Base-by-base conservation (phyloP, 2,329 filamentous ascomycete genomes). In the Akanthomyces lecanii region DNA sequence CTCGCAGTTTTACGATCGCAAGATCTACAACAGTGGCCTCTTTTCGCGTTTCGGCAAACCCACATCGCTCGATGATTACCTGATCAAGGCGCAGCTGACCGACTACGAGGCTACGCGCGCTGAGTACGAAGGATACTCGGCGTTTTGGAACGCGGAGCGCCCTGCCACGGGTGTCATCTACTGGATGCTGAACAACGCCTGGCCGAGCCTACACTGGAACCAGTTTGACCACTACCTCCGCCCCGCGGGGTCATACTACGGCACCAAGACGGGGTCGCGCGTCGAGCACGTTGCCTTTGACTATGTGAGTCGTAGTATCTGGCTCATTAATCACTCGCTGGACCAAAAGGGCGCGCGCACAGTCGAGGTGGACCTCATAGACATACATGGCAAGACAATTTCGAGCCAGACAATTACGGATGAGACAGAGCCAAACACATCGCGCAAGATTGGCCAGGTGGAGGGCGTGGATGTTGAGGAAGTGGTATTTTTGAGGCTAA, bases 181-280 rank as follows among this genome's bases (percentile, higher is more conserved):
- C 73, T 89, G 86, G 86, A 88, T 89, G 85, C 71, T 88, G 60
- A 87, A 87, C 66, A 81, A 81, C 52, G 86, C 85, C 0, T 89
- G 85, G 85, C 86, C 86, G 0, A 82, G 79, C 61, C 73, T 89
- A 33, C 86, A 88, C 68, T 89, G 86, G 86, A 84, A 85, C 60
- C 72, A 87, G 6, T 87, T 87, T 69, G 86, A 88, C 67, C 85
- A 85, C 70, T 88, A 88, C 65, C 71, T 87, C 47, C 81, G 80
- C 25, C 81, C 85, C 0, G 81, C 79, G 0, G 86, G 84, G 0
- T 78, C 82, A 0, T 88, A 85, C 65, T 88, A 82, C 63, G 86
- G 86, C 3, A 78, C 80, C 18, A 87, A 88, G 69, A 71, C 78
- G 0, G 84, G 77, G 0, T 71, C 72, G 0, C 73, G 82, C 0